phyloP scores from a whole-genome alignment of 208 protist genomes.

The Wallacemonas sp. region DNA sequence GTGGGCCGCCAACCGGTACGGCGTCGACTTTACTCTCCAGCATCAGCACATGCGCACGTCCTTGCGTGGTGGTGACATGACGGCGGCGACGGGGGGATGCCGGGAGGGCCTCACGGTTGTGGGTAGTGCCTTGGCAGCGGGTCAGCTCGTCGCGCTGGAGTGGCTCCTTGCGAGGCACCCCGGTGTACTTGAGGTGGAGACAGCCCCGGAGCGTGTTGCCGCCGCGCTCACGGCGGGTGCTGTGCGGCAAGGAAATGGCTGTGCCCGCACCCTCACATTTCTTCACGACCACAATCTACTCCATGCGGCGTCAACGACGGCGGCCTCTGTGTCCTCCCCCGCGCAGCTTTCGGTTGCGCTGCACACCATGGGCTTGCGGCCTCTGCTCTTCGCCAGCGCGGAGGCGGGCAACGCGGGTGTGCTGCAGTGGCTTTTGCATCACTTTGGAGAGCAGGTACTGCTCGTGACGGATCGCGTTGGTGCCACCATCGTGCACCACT shows the following conservation, averaged over 20 bases:
- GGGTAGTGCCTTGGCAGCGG: slow-evolving; percentile 33
- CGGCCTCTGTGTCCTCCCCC: neutral
- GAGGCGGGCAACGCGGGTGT: slow-evolving; percentile 40
- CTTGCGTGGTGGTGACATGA: neutral
- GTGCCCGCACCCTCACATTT: slow-evolving; percentile 33
- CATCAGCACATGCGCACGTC: slow-evolving; percentile 15
- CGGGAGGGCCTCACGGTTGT: slow-evolving; percentile 27
- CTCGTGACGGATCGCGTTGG: slow-evolving; percentile 26
- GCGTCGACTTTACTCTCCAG: slow-evolving; percentile 26
- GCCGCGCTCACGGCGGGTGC: slow-evolving; percentile 17
- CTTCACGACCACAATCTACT: slow-evolving; percentile 1
- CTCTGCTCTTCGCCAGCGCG: slow-evolving; percentile 35
- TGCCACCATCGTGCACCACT: slow-evolving; percentile 55
- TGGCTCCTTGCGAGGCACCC: slow-evolving; percentile 39
- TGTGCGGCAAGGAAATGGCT: slow-evolving; percentile 20
- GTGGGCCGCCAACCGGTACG: slow-evolving; percentile 20
- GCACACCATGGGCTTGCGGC: slow-evolving; percentile 13
- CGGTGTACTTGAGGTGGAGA: neutral
- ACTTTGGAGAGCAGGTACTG: slow-evolving; percentile 24
- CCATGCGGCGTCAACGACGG: neutral
- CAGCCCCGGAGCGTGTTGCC: neutral
- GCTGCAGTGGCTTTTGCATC: slow-evolving; percentile 34
- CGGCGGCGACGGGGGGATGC: slow-evolving; percentile 8
- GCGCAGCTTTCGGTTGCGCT: slow-evolving; percentile 6
- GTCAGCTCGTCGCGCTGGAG: slow-evolving; percentile 35